phyloP scores from a whole-genome alignment of 164 flowering plant genomes.

The Protea cynaroides region DNA sequence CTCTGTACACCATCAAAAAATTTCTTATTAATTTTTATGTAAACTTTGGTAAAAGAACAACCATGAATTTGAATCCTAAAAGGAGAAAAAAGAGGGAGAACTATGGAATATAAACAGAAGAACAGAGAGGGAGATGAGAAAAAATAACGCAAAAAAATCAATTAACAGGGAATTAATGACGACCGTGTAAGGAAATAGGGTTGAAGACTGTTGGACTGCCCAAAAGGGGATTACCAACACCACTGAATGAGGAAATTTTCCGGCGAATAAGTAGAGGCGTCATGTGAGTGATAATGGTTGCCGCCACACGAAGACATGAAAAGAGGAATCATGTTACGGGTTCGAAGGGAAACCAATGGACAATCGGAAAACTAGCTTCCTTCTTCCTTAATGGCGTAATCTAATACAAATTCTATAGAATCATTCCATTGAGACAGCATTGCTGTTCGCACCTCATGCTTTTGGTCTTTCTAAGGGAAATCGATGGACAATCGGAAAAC shows the following conservation, averaged over 20 bases:
- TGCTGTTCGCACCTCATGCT: not conserved
- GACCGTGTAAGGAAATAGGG: not conserved
- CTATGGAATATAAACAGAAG: too few relatives aligned
- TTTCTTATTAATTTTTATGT: too few relatives aligned
- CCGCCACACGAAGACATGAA: not conserved
- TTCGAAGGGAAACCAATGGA: slow-evolving; percentile 2
- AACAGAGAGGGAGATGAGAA: not conserved
- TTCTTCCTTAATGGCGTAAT: too few relatives aligned
- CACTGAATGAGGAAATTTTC: slow-evolving; percentile 15
- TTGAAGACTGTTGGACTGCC: slow-evolving; percentile 7
- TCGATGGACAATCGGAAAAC: too few relatives aligned
- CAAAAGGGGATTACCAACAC: slow-evolving; percentile 12
- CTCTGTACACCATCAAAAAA: too few relatives aligned
- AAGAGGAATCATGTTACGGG: not conserved
- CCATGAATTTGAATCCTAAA: too few relatives aligned
- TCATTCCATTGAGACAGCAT: not conserved
- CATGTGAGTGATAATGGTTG: slow-evolving; percentile 5
- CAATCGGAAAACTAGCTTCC: not conserved
- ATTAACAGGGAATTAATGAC: not conserved
- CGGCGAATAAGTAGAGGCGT: slow-evolving; percentile 23
- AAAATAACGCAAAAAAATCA: not conserved
- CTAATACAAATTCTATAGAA: too few relatives aligned
- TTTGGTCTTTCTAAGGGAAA: not conserved
- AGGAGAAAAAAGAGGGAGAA: too few relatives aligned
- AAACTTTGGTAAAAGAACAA: not conserved